Percentiles rank a stretch among this genome's conserved stretches.
These are phyloP conservation scores for Stipa capillata DNA, from an alignment of 176 grass and related monocot genomes.

Conservation along the genomic window DNA sequence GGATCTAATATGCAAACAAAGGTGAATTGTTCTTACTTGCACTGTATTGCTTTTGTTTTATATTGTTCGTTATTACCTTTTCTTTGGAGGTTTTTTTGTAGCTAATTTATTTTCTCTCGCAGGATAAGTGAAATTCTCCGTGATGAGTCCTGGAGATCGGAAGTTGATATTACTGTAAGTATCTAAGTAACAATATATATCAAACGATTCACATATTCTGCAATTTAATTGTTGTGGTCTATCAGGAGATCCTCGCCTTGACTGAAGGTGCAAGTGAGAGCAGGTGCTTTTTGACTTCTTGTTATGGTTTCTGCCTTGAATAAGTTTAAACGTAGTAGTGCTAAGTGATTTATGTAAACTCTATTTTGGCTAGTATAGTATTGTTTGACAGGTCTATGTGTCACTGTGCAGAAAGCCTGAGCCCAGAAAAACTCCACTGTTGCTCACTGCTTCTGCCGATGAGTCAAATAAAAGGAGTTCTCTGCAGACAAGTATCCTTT, in stretches of 20 bases:
- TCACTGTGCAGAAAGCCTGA: constrained; percentile 47
- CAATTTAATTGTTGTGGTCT: constrained; percentile 32
- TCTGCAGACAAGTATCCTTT: constrained; percentile 44
- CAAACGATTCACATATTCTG: neutral
- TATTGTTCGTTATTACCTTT: constrained; percentile 4
- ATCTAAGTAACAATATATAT: constrained; percentile 3
- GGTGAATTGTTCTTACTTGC: constrained; percentile 40
- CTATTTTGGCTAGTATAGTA: neutral
- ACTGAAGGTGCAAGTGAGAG: constrained; percentile 54
- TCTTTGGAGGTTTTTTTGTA: too few species aligned
- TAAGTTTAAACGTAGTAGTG: neutral
- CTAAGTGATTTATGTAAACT: constrained; percentile 1
- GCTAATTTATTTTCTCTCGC: constrained; percentile 28
- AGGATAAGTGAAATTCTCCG: constrained; percentile 76
- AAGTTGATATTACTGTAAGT: constrained; percentile 71
- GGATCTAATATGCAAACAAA: constrained; percentile 59
- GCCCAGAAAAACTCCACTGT: constrained; percentile 48
- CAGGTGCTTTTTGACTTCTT: constrained; percentile 27
- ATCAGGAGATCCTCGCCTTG: constrained; percentile 68
- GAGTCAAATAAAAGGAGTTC: constrained; percentile 58
- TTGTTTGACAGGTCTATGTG: constrained; percentile 14
- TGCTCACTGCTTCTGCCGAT: constrained; percentile 56
- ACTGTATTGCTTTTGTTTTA: neutral
- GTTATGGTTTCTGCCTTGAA: constrained; percentile 7
- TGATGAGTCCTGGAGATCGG: constrained; percentile 57